These are phyloP conservation scores for Athelia psychrophila DNA, from an alignment of 1,284 basidiomycete genomes.

Conservation along the genomic window DNA sequence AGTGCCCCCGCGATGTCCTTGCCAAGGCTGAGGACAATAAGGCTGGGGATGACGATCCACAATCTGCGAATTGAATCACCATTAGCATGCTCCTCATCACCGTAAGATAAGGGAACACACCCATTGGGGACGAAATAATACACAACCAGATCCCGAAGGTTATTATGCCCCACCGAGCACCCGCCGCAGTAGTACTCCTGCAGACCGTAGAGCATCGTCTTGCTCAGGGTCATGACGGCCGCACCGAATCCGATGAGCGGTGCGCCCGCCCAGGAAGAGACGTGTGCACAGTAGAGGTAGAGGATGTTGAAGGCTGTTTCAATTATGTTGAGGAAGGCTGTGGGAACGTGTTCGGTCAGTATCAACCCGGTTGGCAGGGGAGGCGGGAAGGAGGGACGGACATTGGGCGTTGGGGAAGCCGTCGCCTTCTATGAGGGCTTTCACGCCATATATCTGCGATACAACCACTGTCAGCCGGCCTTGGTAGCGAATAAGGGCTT, in stretches of 20 bases:
- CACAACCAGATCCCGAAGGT: slow-evolving; percentile 45
- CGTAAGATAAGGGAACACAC: slow-evolving; percentile 37
- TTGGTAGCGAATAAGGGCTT: background rate
- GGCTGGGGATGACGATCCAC: slow-evolving; percentile 69
- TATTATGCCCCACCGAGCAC: slow-evolving; percentile 79
- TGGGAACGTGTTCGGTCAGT: too few relatives aligned
- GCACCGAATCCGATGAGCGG: slow-evolving; percentile 75
- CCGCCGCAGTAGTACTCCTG: slow-evolving; percentile 74
- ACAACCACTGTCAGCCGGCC: background rate
- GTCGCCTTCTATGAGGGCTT: slow-evolving; percentile 57
- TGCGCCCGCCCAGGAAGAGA: slow-evolving; percentile 55
- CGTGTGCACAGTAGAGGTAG: slow-evolving; percentile 76
- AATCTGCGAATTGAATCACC: slow-evolving; percentile 35
- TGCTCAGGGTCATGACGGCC: slow-evolving; percentile 76
- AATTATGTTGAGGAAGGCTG: slow-evolving; percentile 78
- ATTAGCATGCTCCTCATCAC: background rate
- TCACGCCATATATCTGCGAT: slow-evolving; percentile 68
- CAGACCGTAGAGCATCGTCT: slow-evolving; percentile 81
- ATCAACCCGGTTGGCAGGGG: background rate
- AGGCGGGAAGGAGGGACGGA: slow-evolving; percentile 27
- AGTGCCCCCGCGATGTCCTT: slow-evolving; percentile 52
- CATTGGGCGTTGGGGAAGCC: slow-evolving; percentile 91
- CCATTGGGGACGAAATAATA: slow-evolving; percentile 80
- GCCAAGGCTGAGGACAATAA: slow-evolving; percentile 55
- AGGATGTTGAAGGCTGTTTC: slow-evolving; percentile 75